Conservation (phyloP, 2,329 filamentous ascomycete species). For the Penicillium italicum region DNA sequence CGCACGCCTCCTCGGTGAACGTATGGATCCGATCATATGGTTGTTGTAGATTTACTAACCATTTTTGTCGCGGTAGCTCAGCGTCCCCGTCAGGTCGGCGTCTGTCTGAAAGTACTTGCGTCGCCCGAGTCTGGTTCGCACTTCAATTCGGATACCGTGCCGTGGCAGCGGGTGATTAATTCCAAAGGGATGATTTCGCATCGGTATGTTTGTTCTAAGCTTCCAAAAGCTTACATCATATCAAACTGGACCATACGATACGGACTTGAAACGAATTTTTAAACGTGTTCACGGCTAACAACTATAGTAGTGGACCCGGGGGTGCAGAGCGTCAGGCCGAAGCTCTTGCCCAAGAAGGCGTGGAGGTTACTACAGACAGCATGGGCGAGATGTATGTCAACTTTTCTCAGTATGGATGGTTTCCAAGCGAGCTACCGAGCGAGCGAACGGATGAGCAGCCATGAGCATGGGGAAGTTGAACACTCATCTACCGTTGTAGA, state of each 20-base stretch:
- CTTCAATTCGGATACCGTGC: constrained; percentile 75
- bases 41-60: background rate
- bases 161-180: constrained; percentile 93
- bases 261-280: background rate
- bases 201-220: constrained; percentile 52
- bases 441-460: constrained; percentile 32
- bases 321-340: constrained; percentile 44
- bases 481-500: background rate
- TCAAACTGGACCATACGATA: background rate
- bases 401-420: constrained; percentile 46
- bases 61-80: constrained; percentile 50
- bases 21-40: constrained; percentile 42
- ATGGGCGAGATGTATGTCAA: constrained; percentile 47
- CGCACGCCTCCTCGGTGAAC: constrained; percentile 58
- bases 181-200: constrained; percentile 81
- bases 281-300: constrained; percentile 1
- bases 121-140: constrained; percentile 44
- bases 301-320: constrained; percentile 36
- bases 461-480: constrained; percentile 12
- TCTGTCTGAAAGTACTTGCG: constrained; percentile 84
- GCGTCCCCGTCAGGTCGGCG: constrained; percentile 77
- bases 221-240: background rate
- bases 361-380: constrained; percentile 40
- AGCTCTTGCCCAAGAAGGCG: constrained; percentile 40
- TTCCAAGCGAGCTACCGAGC: constrained; percentile 50